Evolutionary conservation across 2,329 filamentous ascomycete species (phyloP), one percentile per base, ranked within the genome.

Genomic region (Ambrosiella cleistominuta): DNA sequence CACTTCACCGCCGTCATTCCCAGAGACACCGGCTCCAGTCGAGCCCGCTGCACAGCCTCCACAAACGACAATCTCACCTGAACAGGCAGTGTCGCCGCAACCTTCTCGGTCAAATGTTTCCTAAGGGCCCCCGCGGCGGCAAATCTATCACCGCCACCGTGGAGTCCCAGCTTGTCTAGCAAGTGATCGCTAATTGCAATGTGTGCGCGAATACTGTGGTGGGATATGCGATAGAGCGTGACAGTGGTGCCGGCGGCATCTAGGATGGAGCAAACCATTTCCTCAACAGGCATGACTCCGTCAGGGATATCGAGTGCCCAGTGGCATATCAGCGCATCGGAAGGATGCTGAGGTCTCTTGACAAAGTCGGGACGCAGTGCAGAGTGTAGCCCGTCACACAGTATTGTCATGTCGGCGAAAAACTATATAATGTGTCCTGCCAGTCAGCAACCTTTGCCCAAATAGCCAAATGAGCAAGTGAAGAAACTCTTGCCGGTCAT

Each of bases 1-100:
- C 85, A 85, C 51, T 70, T 71, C 0, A 49, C 52, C 9, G 15
- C 47, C 17, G 35, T 44, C 51, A 57, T 15, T 42, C 58, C 58
- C 42, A 60, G 40, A 17, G 47, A 8, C 15, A 60, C 19, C 2
- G 67, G 35, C 61, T 67, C 17, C 64, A 68, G 56, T 60, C 62
- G 12, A 27, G 57, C 63, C 15, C 19, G 39, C 13, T 6, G 36
- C 15, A 37, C 7, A 52, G 56, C 38, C 52, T 44, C 19, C 56
- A 49, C 2, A 56, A 63, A 42, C 13, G 40, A 17, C n/a, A 50
- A 7, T 42, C 59, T 17, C 56, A 60, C 13, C 27, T 51, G 7
- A 47, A 54, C 6, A 38, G 57, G 17, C 57, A 60, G n/a, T 3
- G 27, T 13, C 53, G 40, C 54, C 3, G 40, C 49, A 3, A 57